Base-by-base conservation (phyloP, 1,284 basidiomycete species). In the Trichosporon coremiiforme region DNA sequence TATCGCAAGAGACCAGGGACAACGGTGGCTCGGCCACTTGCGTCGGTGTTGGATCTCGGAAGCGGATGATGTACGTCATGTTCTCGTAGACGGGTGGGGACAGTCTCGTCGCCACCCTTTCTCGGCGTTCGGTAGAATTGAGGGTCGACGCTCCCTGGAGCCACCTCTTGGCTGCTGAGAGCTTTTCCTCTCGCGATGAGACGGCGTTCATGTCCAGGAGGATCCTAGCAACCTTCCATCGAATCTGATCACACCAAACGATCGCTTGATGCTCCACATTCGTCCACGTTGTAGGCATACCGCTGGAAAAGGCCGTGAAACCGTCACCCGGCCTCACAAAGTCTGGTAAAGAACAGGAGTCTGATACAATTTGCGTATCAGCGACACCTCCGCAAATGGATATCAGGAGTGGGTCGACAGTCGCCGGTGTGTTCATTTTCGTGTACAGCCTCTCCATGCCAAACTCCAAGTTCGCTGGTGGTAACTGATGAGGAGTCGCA, bases 231-330 rank as follows among this genome's bases (percentile, higher is more conserved):
- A 98, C 86, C 41, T 90, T 88, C 89, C 91, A 92, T 35, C 97
- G 89, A 17, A 98, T 90, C 83, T 99, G 97, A 82, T 98, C 93
- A 80, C 97, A 99, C 97, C 97, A 99, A 12, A 98, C 93, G 88
- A 98, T 96, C 68, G 94, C 95, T 65, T 91, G 89, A 82, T 99
- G 97, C 47, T 96, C 96, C 3, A 98, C 92, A 0, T 94, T 92
- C 0, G 95, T 94, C 94, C 95, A 98, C 1, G 91, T 89, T 12
- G 92, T 92, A 55, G 95, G 91, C 15, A 99, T 85, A 0, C 90
- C 90, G 25, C 91, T 91, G 0, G 94, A 92, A 79, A 95, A 98
- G 4, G 95, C 86, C 0, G 93, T 91, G 57, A 90, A 87, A 47
- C 91, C 85, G 71, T 89, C 90, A 0, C 78, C 64, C 3, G 68